phyloP scores from a whole-genome alignment of 139 green algal species.

The Micractinium sp. region DNA sequence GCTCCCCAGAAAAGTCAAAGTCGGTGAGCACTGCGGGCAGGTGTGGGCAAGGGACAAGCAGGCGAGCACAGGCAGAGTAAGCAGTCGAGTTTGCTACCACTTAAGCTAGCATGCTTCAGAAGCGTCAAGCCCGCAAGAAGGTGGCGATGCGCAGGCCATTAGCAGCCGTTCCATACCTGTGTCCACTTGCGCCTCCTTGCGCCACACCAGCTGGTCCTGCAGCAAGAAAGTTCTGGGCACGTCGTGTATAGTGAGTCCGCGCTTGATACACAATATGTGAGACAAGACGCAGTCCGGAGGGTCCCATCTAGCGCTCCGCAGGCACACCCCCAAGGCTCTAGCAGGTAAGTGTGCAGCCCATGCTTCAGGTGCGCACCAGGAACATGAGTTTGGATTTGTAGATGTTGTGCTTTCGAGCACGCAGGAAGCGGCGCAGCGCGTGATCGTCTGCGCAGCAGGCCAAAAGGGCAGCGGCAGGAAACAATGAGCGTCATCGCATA shows the following conservation, averaged over 20 bases:
- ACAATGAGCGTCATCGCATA: neutral
- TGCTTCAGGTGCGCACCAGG: neutral
- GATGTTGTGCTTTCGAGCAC: slow-evolving; percentile 60
- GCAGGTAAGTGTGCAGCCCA: too few relatives aligned
- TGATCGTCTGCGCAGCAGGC: slow-evolving; percentile 5
- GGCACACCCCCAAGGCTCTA: too few relatives aligned
- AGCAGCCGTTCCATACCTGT: neutral
- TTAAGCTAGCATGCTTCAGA: neutral
- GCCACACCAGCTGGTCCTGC: slow-evolving; percentile 26
- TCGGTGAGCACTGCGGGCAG: slow-evolving; percentile 69
- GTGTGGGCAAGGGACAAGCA: neutral
- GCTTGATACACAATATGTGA: too few relatives aligned
- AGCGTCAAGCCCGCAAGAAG: neutral
- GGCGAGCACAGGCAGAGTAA: neutral
- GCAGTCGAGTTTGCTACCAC: neutral
- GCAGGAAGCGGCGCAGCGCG: slow-evolving; percentile 61
- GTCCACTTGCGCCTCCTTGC: slow-evolving; percentile 10
- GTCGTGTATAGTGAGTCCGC: too few relatives aligned
- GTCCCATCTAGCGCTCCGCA: too few relatives aligned
- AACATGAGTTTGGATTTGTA: slow-evolving; percentile 59
- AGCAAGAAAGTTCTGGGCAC: neutral
- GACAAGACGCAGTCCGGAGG: too few relatives aligned
- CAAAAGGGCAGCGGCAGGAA: neutral
- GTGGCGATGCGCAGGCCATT: neutral
- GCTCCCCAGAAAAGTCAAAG: slow-evolving; percentile 85